phyloP scores from a whole-genome alignment of 2,329 filamentous ascomycete genomes.

The Ceratocystis cacaofunesta region DNA sequence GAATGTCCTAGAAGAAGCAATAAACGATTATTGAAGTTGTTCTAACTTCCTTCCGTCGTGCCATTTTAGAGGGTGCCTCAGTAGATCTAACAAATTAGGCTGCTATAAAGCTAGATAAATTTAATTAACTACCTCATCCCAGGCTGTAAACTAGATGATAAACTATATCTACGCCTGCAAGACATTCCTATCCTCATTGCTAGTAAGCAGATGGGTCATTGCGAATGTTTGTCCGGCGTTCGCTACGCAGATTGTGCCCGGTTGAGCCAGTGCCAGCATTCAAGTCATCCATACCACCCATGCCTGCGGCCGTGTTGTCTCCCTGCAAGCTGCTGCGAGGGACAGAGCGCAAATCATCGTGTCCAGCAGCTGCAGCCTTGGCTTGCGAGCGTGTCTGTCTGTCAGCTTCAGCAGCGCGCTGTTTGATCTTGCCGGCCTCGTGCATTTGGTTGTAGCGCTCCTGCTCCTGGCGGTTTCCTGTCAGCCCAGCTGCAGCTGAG shows the following conservation, averaged over 20 bases:
- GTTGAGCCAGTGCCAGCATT: neutral
- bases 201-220: neutral
- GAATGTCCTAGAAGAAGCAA: no score
- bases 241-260: neutral
- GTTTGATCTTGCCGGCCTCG: constrained; percentile 68
- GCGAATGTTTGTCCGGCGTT: neutral
- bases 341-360: neutral
- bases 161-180: no score
- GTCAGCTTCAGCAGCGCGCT: constrained; percentile 71
- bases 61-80: no score
- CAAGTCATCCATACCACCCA: neutral
- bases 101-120: no score
- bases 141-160: no score
- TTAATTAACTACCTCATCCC: no score
- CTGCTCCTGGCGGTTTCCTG: constrained; percentile 53
- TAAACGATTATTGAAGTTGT: no score
- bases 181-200: no score
- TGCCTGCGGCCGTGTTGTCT: neutral
- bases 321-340: neutral
- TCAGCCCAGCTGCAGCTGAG: constrained; percentile 53
- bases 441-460: constrained; percentile 53
- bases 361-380: neutral
- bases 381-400: constrained; percentile 32
- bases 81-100: no score
- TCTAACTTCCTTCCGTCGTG: no score